Base-by-base conservation (phyloP, 306 rosid species). In the Rubus idaeus region DNA sequence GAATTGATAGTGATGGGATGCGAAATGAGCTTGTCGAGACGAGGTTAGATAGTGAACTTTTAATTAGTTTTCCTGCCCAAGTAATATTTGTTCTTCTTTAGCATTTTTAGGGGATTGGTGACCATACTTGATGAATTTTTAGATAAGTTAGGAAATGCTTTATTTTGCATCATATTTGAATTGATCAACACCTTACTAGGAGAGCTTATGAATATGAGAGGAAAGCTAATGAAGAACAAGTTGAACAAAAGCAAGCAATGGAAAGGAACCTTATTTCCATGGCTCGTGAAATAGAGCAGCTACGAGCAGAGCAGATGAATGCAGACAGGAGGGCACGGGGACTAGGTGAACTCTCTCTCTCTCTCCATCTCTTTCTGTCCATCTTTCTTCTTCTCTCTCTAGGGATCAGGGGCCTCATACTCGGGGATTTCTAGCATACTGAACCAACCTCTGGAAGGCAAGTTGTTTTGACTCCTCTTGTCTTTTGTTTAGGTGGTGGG, bases 241-340 rank as follows among this genome's bases (percentile, higher is more conserved):
- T 81, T 60, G 80, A 78, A 74, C 82, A 78, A 67, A 85, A 77
- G 73, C 89, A 76, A 65, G 83, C 81, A 23, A 79, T 88, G 89
- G 89, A 88, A 83, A 81, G 73, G 49, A 85, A 83, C 64, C 84
- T 85, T 9, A 53, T 83, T 76, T 85, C 85, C 23, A 85, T 88
- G 87, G 91, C 87, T 74, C 83, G 83, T 64, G 89, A 85, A 81
- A 70, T 85, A 57, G 91, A 85, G 77, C 75, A 73, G 71, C 74
- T 83, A 44, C 76, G 87, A 13, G 79, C 84, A 46, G 82, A 87
- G 74, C 79, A 64, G 77, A 76, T 71, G 49, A 87, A 70, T 71
- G 50, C 64, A 49, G 84, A 79, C 65, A 63, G 80, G 68, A 84
- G 77, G 65, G 62, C 69, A 21, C 63, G 74, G 26, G 85, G 80